Evolutionary conservation across 1,139 yeast species (phyloP), one percentile per base, ranked within the genome.

Genomic region (Geotrichum australiense): DNA sequence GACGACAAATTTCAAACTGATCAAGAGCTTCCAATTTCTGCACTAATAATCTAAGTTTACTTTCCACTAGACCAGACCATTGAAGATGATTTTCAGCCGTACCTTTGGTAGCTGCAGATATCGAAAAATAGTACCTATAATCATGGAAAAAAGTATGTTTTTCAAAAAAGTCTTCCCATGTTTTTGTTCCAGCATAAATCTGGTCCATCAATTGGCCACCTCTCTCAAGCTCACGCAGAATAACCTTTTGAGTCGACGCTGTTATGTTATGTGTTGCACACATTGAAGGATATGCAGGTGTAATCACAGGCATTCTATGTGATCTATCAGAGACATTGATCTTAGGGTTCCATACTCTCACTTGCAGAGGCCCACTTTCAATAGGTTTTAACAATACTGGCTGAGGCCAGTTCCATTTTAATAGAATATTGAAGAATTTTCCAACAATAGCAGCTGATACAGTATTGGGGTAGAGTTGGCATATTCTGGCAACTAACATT

Each of bases 231-330:
- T 91, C 99, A 14, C 67, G 59, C 58, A 86, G 56, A 26, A 91
- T 85, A 14, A 91, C 76, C 52, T 74, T 77, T 57, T 85, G 93
- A 0, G 97, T 89, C 0, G 96, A 86, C 15, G 74, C 74, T 0
- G 94, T 81, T 34, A 91, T 89, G 60, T 91, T 91, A 59, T 91
- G 99, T 0, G 99, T 91, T 0, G 99, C 96, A 64, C 99, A 91
- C 98, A 91, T 91, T 0, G 97, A 87, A 0, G 99, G 99, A 57
- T 91, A 91, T 0, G 98, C 97, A 0, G 99, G 99, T 0, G 99
- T 91, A 42, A 91, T 91, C n/a, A 91, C 95, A 0, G 99, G 99
- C 98, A 91, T 93, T 52, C 79, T 70, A 62, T 91, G 99, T 25
- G 77, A 78, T 46, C 94, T 74, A 58, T 91, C 99, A 52, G 77